Base-by-base conservation (phyloP, 2,329 filamentous ascomycete genomes). In the Botrytis fragariae region DNA sequence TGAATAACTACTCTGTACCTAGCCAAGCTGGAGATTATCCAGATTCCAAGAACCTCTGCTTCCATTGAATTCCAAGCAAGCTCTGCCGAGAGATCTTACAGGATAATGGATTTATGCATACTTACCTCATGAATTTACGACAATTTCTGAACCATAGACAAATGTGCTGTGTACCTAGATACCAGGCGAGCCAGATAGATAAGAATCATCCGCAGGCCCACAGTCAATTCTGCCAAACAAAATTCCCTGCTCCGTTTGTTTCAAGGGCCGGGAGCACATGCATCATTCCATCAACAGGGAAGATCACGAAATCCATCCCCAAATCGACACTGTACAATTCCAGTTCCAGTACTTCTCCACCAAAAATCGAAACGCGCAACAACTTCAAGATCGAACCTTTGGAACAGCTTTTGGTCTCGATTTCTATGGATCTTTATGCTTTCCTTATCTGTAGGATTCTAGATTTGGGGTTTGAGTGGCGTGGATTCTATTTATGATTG, bases 71-170 rank as follows among this genome's bases (percentile, higher is more conserved):
- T 8, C 1, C 45, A 62, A 62, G 60, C 45, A 62, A 62, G 60
- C 60, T 62, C 12, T 62, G 25, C 25, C 6, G 35, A 42, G 60
- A 62, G 8, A 62, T 42, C 5, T 39, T 1, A 42, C n/a, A 62
- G 60, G 37, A 62, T 29, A 5, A 62, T 4, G 35, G 18, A 9
- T 61, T 37, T 12, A 14, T 12, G 14, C 12, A n/a, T n/a, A 16
- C 48, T 54, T 14, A 5, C 14, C n/a, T 54, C 12, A 7, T 12
- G 25, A 14, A 54, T 54, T n/a, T 16, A 54, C 5, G 1, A 14
- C 12, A n/a, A n/a, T 3, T 16, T n/a, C 2, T 54, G 2, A n/a
- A n/a, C 10, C 0, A 7, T 14, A n/a, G 12, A n/a, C 48, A n/a
- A 54, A n/a, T n/a, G 25, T n/a, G 10, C 25, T 16, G 45, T 48